These are phyloP conservation scores for Plectosphaerella plurivora DNA, from an alignment of 2,329 filamentous ascomycete species.

Conservation along the genomic window DNA sequence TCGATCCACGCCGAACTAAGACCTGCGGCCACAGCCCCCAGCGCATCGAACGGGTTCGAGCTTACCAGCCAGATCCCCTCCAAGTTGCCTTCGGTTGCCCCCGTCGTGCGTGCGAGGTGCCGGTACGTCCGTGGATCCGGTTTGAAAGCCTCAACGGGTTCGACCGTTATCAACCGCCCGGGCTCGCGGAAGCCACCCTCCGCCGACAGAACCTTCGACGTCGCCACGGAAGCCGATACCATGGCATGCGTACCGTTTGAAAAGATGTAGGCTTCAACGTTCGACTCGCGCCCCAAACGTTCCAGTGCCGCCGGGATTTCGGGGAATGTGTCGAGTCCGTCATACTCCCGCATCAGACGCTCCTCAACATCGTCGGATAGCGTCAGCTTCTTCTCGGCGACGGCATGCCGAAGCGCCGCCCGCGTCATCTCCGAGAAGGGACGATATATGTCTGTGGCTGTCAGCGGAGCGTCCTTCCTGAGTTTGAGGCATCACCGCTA, in stretches of 20 bases:
- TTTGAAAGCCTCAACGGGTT: constrained; percentile 59
- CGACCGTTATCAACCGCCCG: constrained; percentile 52
- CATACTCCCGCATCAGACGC: constrained; percentile 58
- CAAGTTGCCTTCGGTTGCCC: constrained; percentile 34
- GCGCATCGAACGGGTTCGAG: constrained; percentile 69
- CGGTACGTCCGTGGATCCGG: constrained; percentile 58
- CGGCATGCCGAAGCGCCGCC: constrained; percentile 58
- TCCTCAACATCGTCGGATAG: constrained; percentile 39
- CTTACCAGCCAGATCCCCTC: constrained; percentile 63
- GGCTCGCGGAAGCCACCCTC: constrained; percentile 37
- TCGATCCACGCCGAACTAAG: constrained; percentile 66
- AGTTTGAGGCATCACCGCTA: constrained; percentile 17
- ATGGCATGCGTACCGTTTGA: constrained; percentile 65
- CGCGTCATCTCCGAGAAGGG: constrained; percentile 60
- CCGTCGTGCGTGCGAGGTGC: constrained; percentile 49
- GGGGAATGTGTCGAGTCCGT: constrained; percentile 58
- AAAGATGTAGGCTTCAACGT: constrained; percentile 57
- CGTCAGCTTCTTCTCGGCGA: constrained; percentile 49
- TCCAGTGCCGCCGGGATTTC: constrained; percentile 55
- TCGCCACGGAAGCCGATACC: constrained; percentile 55
- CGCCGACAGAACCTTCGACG: constrained; percentile 50
- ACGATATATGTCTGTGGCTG: constrained; percentile 49
- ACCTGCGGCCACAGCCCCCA: constrained; percentile 58
- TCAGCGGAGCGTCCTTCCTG: neutral
- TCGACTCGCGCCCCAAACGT: constrained; percentile 31